Conservation (phyloP, 2,329 filamentous ascomycete species). For the Aureobasidium namibiae region DNA sequence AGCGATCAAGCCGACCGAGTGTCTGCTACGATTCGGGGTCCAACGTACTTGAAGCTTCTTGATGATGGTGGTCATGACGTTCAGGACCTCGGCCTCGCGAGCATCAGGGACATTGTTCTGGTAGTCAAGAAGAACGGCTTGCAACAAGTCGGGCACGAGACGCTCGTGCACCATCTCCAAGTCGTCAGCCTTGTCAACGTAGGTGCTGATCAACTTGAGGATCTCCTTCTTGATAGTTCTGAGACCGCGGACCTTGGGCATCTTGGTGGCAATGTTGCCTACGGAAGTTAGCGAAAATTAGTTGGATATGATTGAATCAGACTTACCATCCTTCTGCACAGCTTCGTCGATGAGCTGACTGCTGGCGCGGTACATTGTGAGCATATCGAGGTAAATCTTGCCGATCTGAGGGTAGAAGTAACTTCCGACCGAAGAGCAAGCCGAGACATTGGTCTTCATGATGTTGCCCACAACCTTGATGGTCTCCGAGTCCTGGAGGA, state of each 20-base stretch:
- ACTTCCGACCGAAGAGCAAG: slow-evolving; percentile 87
- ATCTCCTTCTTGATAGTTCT: slow-evolving; percentile 99
- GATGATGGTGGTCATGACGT: slow-evolving; percentile 96
- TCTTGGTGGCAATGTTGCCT: slow-evolving; percentile 92
- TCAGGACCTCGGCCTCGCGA: slow-evolving; percentile 90
- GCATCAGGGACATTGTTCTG: slow-evolving; percentile 94
- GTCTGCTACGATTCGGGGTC: slow-evolving; percentile 44
- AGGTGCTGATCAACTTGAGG: slow-evolving; percentile 93
- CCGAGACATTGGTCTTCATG: slow-evolving; percentile 99
- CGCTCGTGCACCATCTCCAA: slow-evolving; percentile 85
- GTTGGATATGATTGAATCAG: no score
- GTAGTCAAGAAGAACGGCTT: slow-evolving; percentile 91
- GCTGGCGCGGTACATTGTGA: slow-evolving; percentile 98
- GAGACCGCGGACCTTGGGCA: slow-evolving; percentile 88
- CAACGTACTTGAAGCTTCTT: slow-evolving; percentile 87
- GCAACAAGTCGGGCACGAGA: slow-evolving; percentile 91
- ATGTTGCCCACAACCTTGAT: slow-evolving; percentile 99
- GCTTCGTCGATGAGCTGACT: slow-evolving; percentile 92
- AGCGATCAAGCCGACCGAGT: slow-evolving; percentile 28
- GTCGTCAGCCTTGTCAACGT: slow-evolving; percentile 96
- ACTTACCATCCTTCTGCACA: slow-evolving; percentile 70
- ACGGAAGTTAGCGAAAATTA: slow-evolving; percentile 25
- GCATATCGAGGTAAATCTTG: slow-evolving; percentile 95
- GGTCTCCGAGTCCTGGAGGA: slow-evolving; percentile 84
- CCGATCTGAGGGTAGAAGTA: slow-evolving; percentile 99